phyloP scores from a whole-genome alignment of 2,329 filamentous ascomycete species.

The Dothistroma pini region DNA sequence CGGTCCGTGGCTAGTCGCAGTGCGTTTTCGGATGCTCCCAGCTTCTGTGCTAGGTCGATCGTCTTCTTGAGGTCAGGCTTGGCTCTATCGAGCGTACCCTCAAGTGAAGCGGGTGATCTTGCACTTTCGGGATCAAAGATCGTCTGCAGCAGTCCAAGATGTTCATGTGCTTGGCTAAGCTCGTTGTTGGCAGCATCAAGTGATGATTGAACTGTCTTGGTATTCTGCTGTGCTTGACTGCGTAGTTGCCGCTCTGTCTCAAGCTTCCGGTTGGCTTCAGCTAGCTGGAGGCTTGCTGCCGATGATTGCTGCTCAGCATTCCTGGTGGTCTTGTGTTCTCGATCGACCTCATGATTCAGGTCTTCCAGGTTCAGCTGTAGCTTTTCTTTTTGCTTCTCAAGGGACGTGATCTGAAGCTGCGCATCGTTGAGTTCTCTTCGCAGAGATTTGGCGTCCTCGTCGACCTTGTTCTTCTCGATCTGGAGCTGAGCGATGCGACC shows the following conservation, averaged over 20 bases:
- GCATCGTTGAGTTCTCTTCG: conserved; percentile 81
- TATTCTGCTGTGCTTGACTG: conserved; percentile 78
- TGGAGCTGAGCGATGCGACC: conserved; percentile 72
- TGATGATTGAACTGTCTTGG: conserved; percentile 72
- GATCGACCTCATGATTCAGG: conserved; percentile 83
- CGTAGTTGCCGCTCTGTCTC: conserved; percentile 87
- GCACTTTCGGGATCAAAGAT: conserved; percentile 71
- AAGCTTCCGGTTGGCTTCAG: conserved; percentile 82
- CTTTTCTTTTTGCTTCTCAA: conserved; percentile 95
- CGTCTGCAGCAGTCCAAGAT: conserved; percentile 78
- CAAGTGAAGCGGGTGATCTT: conserved; percentile 42
- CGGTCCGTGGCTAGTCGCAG: conserved; percentile 79
- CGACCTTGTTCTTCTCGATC: conserved; percentile 74
- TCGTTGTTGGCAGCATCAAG: conserved; percentile 79
- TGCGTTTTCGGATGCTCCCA: conserved; percentile 85
- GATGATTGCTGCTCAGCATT: conserved; percentile 88
- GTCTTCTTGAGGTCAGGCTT: conserved; percentile 64
- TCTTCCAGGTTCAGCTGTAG: conserved; percentile 84
- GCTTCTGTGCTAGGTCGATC: conserved; percentile 76
- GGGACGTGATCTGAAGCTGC: conserved; percentile 73
- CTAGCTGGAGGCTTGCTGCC: conserved; percentile 73
- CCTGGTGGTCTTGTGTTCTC: conserved; percentile 83
- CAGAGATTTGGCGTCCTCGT: conserved; percentile 77
- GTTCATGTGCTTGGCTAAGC: conserved; percentile 71
- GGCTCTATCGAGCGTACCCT: conserved; percentile 59